These are phyloP conservation scores for Tylopilus subfusipes DNA, from an alignment of 768 basidiomycete species.

Conservation along the genomic window DNA sequence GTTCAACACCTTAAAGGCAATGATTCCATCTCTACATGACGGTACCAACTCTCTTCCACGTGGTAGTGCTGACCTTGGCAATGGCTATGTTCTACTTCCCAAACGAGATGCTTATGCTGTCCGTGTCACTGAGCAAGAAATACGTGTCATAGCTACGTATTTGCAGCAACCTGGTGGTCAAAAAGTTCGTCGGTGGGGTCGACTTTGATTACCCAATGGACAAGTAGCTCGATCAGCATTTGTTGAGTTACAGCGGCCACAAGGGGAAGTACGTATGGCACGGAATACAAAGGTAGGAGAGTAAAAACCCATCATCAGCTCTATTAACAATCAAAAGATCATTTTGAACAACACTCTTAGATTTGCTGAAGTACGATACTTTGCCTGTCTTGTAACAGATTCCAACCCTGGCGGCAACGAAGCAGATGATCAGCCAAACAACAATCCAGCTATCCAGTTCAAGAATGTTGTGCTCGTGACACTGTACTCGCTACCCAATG, in stretches of 20 bases:
- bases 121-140: too few species aligned
- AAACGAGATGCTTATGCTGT: too few species aligned
- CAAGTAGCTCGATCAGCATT: neutral
- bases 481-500: neutral
- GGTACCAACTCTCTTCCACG: too few species aligned
- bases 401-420: too few species aligned
- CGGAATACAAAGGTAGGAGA: neutral
- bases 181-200: neutral
- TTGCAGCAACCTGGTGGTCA: neutral
- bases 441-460: neutral
- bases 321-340: neutral
- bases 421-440: too few species aligned
- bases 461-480: neutral
- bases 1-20: too few species aligned
- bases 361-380: neutral
- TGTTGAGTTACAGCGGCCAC: neutral
- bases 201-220: neutral
- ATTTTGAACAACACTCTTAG: neutral
- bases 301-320: neutral
- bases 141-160: neutral
- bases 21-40: too few species aligned
- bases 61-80: too few species aligned
- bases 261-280: neutral
- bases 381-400: neutral
- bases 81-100: too few species aligned